Base-by-base conservation (phyloP, 306 rosid genomes). In the Vachellia collinsii region DNA sequence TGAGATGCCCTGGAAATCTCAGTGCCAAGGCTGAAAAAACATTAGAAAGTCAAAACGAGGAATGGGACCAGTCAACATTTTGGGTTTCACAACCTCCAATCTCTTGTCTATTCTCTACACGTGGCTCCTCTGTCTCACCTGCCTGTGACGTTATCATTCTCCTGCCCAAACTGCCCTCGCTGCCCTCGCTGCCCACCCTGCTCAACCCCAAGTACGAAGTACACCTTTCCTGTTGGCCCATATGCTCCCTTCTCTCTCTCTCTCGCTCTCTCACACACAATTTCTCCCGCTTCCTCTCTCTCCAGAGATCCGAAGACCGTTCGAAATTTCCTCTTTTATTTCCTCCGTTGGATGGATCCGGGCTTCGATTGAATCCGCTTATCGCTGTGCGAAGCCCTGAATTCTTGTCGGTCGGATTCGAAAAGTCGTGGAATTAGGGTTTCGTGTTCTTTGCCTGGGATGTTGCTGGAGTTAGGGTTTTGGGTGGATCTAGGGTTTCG, bases 91-190 rank as follows among this genome's bases (percentile, higher is more conserved):
- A 19, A n/a, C 50, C 58, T 50, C 79, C 42, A 59, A 39, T 72
- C 77, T 51, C 66, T 59, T n/a, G 36, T 65, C 78, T 42, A 69
- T 51, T 77, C 66, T 17, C 76, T 72, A 48, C 76, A 78, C 70
- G 62, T 67, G 48, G 13, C 71, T 20, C 46, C 13, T 36, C 71
- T 38, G 11, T 41, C 62, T 70, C 77, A 79, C 77, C 77, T 4
- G 59, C 78, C 29, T 51, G 90, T 80, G 72, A 78, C 41, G 41
- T 43, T 84, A 87, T 78, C 82, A 73, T 86, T 79, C 79, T 81
- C 70, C 58, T 72, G 80, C 77, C 86, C 80, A 78, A 43, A 11
- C 83, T 77, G 85, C 87, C 92, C 90, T 48, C 50, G 37, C 87
- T 86, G 85, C 87, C 88, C 88, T 36, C 29, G 0, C 84, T 82